Evolutionary conservation across 164 flowering plant species (phyloP).

Genomic region (Vitis labrusca): DNA sequence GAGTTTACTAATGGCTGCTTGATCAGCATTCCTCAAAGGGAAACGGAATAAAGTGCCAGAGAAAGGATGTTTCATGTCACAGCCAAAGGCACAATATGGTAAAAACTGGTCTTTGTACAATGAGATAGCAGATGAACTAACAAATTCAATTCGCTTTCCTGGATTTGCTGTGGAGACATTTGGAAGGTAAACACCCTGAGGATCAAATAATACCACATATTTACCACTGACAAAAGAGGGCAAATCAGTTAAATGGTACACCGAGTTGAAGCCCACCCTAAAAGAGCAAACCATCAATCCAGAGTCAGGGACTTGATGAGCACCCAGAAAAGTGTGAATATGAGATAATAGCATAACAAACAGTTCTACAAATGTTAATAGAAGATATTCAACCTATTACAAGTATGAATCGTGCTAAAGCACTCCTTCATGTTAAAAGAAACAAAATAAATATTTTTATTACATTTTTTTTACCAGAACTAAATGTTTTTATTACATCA

Average conservation of each 20-base stretch:
- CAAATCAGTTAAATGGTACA: constrained; percentile 90
- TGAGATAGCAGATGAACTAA: constrained; percentile 76
- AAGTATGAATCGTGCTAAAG: too few species aligned
- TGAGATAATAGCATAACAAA: too few species aligned
- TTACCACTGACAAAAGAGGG: constrained; percentile 97
- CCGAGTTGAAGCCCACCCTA: constrained; percentile 98
- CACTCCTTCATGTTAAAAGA: too few species aligned
- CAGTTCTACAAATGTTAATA: too few species aligned
- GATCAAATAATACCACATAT: constrained; percentile 89
- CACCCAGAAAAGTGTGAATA: too few species aligned
- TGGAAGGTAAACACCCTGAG: constrained; percentile 87
- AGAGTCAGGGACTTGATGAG: background rate
- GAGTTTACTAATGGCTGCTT: constrained; percentile 78
- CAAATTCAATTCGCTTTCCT: constrained; percentile 90
- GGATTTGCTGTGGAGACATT: constrained; percentile 86
- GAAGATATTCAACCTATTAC: too few species aligned
- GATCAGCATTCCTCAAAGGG: constrained; percentile 87
- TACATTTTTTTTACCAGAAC: too few species aligned
- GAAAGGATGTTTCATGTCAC: constrained; percentile 80
- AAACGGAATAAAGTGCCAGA: constrained; percentile 92
- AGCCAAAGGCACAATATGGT: constrained; percentile 92
- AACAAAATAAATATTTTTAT: too few species aligned
- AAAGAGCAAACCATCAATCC: constrained; percentile 13
- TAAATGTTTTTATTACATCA: too few species aligned
- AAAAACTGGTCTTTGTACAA: constrained; percentile 74